phyloP scores from a whole-genome alignment of 164 flowering plant genomes.

The Umbilicus rupestris region DNA sequence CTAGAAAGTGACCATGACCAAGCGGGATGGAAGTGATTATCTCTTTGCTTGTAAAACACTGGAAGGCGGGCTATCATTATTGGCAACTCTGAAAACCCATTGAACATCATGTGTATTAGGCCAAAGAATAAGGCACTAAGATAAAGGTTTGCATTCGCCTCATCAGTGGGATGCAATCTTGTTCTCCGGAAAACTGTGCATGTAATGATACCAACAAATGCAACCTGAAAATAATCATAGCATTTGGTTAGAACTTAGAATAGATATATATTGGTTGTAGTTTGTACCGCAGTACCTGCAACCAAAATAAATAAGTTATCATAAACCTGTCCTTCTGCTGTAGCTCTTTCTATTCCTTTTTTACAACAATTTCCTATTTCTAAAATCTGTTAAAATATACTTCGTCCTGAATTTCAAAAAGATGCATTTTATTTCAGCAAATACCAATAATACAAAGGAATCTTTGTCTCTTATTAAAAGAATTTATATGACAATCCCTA shows the following conservation, averaged over 20 bases:
- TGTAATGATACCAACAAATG: conserved; percentile 66
- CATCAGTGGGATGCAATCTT: conserved; percentile 56
- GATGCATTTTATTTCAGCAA: not conserved
- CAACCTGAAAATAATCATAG: conserved; percentile 43
- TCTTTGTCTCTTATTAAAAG: not conserved
- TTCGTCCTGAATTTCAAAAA: not conserved
- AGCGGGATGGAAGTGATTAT: conserved; percentile 78
- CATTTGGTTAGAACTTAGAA: not conserved
- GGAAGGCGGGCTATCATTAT: conserved; percentile 77
- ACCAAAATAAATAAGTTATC: too few species aligned
- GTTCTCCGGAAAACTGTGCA: conserved; percentile 67
- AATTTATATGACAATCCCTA: not conserved
- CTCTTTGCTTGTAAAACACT: conserved; percentile 80
- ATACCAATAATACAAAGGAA: not conserved
- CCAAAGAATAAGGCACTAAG: conserved; percentile 72
- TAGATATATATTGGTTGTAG: not conserved
- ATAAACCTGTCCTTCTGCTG: too few species aligned
- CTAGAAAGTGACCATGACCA: conserved; percentile 76
- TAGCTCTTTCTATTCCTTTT: too few species aligned
- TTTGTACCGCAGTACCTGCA: too few species aligned
- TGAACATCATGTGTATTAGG: conserved; percentile 79
- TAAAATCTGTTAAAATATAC: not conserved
- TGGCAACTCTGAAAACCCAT: conserved; percentile 83
- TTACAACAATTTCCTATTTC: not conserved
- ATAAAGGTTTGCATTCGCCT: conserved; percentile 57